A percentile compares a stretch with the other conserved stretches of the same genome.
phyloP scores from a whole-genome alignment of 108 stramenopile genomes.

The Pseudonitzschia pungens region DNA sequence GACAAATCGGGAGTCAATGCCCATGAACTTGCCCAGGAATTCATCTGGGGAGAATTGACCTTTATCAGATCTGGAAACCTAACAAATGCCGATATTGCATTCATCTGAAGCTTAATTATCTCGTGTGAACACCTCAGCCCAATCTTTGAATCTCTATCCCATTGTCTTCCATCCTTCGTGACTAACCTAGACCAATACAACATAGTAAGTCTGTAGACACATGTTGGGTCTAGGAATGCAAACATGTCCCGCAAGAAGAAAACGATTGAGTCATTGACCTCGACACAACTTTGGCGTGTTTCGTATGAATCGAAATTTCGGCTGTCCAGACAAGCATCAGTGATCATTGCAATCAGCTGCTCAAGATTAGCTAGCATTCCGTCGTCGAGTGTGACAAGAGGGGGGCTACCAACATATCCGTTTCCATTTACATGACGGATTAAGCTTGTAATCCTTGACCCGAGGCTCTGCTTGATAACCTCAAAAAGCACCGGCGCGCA shows the following conservation, averaged over 20 bases:
- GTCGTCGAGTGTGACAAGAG: constrained; percentile 73
- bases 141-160: constrained; percentile 76
- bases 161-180: constrained; percentile 64
- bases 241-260: constrained; percentile 80
- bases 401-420: constrained; percentile 20
- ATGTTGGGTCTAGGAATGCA: constrained; percentile 63
- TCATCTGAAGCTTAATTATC: constrained; percentile 74
- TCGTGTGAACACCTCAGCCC: constrained; percentile 87
- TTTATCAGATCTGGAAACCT: constrained; percentile 78
- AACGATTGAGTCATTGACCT: constrained; percentile 89
- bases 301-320: constrained; percentile 86
- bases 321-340: constrained; percentile 82
- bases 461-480: constrained; percentile 83
- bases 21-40: constrained; percentile 52
- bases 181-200: constrained; percentile 77
- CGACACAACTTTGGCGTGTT: constrained; percentile 76
- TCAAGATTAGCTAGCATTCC: constrained; percentile 55
- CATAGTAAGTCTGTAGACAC: constrained; percentile 69
- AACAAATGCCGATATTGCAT: constrained; percentile 80
- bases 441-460: constrained; percentile 60
- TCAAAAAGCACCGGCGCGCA: constrained; percentile 88
- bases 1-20: constrained; percentile 28
- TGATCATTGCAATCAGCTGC: constrained; percentile 62
- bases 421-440: constrained; percentile 30
- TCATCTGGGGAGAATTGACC: constrained; percentile 74